Conservation (phyloP, 2,329 filamentous ascomycete species). For the Fusarium hostae region DNA sequence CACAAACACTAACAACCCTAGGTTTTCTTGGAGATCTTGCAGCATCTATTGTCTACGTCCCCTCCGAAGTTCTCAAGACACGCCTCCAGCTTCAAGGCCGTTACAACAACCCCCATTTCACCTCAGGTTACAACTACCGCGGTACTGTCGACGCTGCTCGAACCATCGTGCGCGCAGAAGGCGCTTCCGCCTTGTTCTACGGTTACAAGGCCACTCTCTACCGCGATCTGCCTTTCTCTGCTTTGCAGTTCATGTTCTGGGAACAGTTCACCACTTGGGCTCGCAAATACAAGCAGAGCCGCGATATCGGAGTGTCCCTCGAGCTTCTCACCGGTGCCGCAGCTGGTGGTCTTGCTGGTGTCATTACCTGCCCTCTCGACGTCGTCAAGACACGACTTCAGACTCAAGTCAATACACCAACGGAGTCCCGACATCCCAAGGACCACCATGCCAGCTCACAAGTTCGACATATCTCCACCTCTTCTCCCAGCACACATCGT, state of each 20-base stretch:
- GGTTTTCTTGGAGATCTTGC: slow-evolving; percentile 94
- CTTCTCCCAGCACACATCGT: slow-evolving; percentile 85
- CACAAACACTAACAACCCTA: slow-evolving; percentile 48
- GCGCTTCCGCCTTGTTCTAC: slow-evolving; percentile 86
- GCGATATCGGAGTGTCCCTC: slow-evolving; percentile 84
- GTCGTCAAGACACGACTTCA: slow-evolving; percentile 98
- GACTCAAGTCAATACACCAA: slow-evolving; percentile 75
- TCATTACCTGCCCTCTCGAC: slow-evolving; percentile 94
- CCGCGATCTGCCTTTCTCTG: slow-evolving; percentile 94
- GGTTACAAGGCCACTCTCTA: slow-evolving; percentile 98
- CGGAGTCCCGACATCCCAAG: slow-evolving; percentile 44
- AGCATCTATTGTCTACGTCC: slow-evolving; percentile 93
- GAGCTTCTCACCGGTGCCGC: slow-evolving; percentile 90
- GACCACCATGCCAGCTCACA: slow-evolving; percentile 58
- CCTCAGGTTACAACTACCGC: slow-evolving; percentile 95
- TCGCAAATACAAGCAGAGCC: slow-evolving; percentile 78
- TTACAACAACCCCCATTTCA: slow-evolving; percentile 93
- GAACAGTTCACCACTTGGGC: slow-evolving; percentile 91
- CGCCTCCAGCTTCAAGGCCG: slow-evolving; percentile 93
- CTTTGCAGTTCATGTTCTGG: slow-evolving; percentile 97
- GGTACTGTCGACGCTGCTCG: slow-evolving; percentile 84
- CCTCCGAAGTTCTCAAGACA: slow-evolving; percentile 98
- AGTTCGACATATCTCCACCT: slow-evolving; percentile 85
- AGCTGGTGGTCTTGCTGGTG: slow-evolving; percentile 91
- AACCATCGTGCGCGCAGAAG: slow-evolving; percentile 86